Percentiles rank a stretch among this genome's conserved stretches.
These are phyloP conservation scores for Mucor racemosus DNA, from an alignment of 371 early-diverging fungal genomes.

Conservation along the genomic window DNA sequence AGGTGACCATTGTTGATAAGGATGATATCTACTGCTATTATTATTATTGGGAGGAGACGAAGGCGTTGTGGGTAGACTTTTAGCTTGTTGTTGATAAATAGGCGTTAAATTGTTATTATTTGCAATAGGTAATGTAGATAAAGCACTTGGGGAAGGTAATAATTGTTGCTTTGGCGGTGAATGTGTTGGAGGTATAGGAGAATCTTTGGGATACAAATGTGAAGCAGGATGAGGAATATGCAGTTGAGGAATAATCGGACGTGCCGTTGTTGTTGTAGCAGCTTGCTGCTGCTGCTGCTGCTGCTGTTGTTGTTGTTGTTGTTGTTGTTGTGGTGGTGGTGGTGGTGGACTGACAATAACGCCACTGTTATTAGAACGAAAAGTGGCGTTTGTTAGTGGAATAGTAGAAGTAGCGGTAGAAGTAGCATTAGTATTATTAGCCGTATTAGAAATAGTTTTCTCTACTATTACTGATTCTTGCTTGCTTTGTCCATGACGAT, in stretches of 20 bases:
- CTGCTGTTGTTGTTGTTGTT: slow-evolving; percentile 13
- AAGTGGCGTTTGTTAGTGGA: slow-evolving; percentile 20
- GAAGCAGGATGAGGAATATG: slow-evolving; percentile 35
- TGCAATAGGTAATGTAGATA: slow-evolving; percentile 28
- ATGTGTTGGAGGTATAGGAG: slow-evolving; percentile 14
- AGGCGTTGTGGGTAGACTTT: slow-evolving; percentile 29
- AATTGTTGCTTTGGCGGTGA: slow-evolving; percentile 22
- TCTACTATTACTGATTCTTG: neutral
- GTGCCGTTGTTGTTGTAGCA: neutral
- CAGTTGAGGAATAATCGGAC: slow-evolving; percentile 35
- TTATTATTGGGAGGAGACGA: slow-evolving; percentile 22
- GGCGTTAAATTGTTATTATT: slow-evolving; percentile 25
- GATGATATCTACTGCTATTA: slow-evolving; percentile 11
- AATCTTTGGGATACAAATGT: slow-evolving; percentile 22
- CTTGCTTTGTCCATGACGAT: neutral
- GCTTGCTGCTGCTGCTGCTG: neutral
- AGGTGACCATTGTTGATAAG: slow-evolving; percentile 27
- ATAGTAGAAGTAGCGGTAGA: neutral
- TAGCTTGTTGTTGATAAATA: slow-evolving; percentile 21
- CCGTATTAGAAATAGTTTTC: neutral
- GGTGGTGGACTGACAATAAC: neutral
- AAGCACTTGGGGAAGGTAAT: slow-evolving; percentile 35
- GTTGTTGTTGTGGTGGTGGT: slow-evolving; percentile 14
- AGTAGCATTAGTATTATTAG: neutral
- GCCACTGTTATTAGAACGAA: slow-evolving; percentile 14